phyloP scores from a whole-genome alignment of 1,284 basidiomycete species.

The Sporisorium iseilematis-ciliati region DNA sequence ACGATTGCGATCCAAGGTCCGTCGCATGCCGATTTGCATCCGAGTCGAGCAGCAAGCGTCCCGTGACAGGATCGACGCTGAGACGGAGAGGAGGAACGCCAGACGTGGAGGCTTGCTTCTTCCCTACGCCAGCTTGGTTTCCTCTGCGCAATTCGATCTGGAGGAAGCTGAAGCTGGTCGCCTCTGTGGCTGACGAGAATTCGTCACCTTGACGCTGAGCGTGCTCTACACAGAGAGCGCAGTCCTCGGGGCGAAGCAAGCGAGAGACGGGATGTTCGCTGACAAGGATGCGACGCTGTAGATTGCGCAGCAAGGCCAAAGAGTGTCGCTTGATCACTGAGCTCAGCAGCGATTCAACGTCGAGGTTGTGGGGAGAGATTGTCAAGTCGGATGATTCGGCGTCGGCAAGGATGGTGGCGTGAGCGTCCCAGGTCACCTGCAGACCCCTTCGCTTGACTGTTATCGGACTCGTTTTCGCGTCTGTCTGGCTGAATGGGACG shows the following conservation, averaged over 20 bases:
- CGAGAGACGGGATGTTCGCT: conserved; percentile 44
- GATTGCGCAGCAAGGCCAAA: conserved; percentile 32
- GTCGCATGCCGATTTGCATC: conserved; percentile 13
- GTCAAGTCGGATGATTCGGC: conserved; percentile 17
- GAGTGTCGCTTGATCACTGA: conserved; percentile 34
- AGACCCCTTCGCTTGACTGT: conserved; percentile 34
- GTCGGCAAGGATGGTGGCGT: conserved; percentile 30
- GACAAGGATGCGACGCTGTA: conserved; percentile 45
- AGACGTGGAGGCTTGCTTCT: conserved; percentile 6
- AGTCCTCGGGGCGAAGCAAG: conserved; percentile 40
- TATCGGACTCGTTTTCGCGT: neutral
- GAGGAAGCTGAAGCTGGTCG: conserved; percentile 33
- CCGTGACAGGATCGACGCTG: conserved; percentile 46
- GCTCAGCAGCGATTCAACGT: conserved; percentile 39
- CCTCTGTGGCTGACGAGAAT: conserved; percentile 29
- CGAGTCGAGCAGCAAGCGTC: conserved; percentile 41
- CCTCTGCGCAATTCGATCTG: conserved; percentile 29
- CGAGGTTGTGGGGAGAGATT: conserved; percentile 31
- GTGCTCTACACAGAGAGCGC: conserved; percentile 32
- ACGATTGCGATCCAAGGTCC: neutral
- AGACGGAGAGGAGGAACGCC: conserved; percentile 42
- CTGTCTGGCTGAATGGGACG: neutral
- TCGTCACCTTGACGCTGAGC: conserved; percentile 34
- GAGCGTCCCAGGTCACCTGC: conserved; percentile 36
- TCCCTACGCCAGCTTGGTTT: neutral